Percentiles rank a stretch among this genome's conserved stretches.
phyloP scores from a whole-genome alignment of 768 basidiomycete species.

The Favolaschia claudopus region DNA sequence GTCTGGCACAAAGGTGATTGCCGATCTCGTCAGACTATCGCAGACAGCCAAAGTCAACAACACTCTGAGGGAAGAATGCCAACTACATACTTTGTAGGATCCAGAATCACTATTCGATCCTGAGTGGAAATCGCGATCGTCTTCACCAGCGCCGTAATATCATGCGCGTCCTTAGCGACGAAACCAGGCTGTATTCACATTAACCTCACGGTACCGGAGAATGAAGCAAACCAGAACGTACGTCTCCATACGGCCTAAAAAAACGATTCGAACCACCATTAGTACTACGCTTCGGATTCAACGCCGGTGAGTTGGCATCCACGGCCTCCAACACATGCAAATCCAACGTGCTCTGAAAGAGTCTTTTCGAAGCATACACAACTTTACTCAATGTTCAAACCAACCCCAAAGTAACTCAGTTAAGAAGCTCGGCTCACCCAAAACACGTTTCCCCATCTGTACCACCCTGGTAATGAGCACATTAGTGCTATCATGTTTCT shows the following conservation, averaged over 20 bases:
- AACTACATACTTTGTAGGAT: conserved; percentile 66
- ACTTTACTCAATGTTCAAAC: conserved; percentile 49
- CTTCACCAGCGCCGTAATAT: conserved; percentile 65
- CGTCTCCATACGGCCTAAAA: conserved; percentile 74
- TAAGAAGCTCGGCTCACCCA: conserved; percentile 57
- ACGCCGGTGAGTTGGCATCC: conserved; percentile 44
- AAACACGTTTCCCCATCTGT: conserved; percentile 55
- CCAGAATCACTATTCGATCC: conserved; percentile 69
- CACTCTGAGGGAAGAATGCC: background rate
- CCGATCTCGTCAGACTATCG: conserved; percentile 52
- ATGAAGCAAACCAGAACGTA: conserved; percentile 38
- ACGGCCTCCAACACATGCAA: conserved; percentile 69
- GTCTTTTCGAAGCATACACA: conserved; percentile 69
- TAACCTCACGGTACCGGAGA: conserved; percentile 2
- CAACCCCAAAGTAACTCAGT: background rate
- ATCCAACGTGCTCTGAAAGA: conserved; percentile 60
- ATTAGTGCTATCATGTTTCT: conserved; percentile 63
- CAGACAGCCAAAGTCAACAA: background rate
- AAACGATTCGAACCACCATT: conserved; percentile 40
- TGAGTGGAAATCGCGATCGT: conserved; percentile 72
- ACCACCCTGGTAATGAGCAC: conserved; percentile 72
- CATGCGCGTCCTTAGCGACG: conserved; percentile 74
- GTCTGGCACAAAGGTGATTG: conserved; percentile 65
- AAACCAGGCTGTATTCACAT: conserved; percentile 59
- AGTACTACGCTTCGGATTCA: conserved; percentile 45